Evolutionary conservation across 164 flowering plant genomes (phyloP).

Genomic region (Aristolochia californica): DNA sequence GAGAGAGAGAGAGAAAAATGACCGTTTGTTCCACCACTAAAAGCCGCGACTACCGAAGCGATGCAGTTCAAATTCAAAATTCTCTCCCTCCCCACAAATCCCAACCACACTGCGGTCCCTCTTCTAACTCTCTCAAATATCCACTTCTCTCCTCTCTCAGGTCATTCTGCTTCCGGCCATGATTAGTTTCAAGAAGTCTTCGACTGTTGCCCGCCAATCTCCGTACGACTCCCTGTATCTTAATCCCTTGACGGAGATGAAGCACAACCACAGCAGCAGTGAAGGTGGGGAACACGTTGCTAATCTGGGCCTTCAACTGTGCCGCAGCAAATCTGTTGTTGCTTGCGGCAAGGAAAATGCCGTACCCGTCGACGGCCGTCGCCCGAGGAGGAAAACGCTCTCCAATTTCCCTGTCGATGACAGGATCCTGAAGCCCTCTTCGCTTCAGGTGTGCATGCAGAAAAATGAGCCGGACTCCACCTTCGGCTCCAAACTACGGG

Average conservation of each 20-base stretch:
- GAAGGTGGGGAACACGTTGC: constrained; percentile 18
- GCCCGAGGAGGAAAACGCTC: constrained; percentile 14
- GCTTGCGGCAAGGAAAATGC: constrained; percentile 38
- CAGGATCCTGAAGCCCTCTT: constrained; percentile 41
- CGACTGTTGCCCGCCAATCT: constrained; percentile 12
- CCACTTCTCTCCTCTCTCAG: neutral
- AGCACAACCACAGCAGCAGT: constrained; percentile 35
- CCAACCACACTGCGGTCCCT: no score
- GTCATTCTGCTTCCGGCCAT: constrained; percentile 9
- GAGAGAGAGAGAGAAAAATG: no score
- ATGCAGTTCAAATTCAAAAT: neutral
- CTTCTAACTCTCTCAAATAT: no score
- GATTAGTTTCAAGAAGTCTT: constrained; percentile 28
- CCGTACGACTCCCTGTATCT: constrained; percentile 40
- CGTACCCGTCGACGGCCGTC: constrained; percentile 11
- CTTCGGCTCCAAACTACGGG: constrained; percentile 35
- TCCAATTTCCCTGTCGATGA: constrained; percentile 12
- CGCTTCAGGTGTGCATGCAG: constrained; percentile 66
- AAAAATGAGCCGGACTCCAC: constrained; percentile 42
- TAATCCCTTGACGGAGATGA: constrained; percentile 40
- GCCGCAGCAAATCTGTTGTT: constrained; percentile 8
- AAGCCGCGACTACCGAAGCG: neutral
- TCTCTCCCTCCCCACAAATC: neutral
- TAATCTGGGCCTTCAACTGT: constrained; percentile 15
- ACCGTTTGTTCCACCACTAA: neutral